phyloP scores from a whole-genome alignment of 75 land plant genomes.

The Chamaecyparis obtusa region DNA sequence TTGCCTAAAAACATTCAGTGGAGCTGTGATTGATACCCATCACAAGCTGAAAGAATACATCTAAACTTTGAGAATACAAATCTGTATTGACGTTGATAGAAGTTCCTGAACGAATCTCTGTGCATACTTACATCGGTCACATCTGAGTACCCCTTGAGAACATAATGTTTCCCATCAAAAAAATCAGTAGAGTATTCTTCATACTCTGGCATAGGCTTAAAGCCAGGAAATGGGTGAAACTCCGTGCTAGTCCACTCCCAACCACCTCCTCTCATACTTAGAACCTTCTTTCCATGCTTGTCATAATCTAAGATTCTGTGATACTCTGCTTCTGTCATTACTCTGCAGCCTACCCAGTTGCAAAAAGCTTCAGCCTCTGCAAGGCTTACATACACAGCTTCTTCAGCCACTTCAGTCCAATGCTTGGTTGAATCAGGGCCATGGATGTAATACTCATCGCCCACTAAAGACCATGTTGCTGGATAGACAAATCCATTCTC shows the following conservation, averaged over 20 bases:
- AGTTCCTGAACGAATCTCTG: slow-evolving; percentile 33
- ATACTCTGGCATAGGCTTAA: slow-evolving; percentile 30
- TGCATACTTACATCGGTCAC: slow-evolving; percentile 25
- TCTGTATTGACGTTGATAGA: slow-evolving; percentile 45
- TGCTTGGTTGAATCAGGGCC: slow-evolving; percentile 2
- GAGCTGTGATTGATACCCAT: too few relatives aligned
- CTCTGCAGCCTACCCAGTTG: slow-evolving; percentile 27
- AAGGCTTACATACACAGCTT: slow-evolving; percentile 42
- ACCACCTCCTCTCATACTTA: slow-evolving; percentile 21
- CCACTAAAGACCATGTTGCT: slow-evolving; percentile 35
- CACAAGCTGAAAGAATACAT: slow-evolving; percentile 15
- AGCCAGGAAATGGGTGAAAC: slow-evolving; percentile 38
- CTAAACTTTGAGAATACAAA: slow-evolving; percentile 43
- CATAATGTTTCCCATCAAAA: slow-evolving; percentile 45
- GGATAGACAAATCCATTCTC: slow-evolving; percentile 18
- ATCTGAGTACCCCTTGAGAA: slow-evolving; percentile 42
- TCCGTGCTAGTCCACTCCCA: slow-evolving; percentile 43
- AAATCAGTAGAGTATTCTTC: slow-evolving; percentile 41
- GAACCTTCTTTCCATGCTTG: slow-evolving; percentile 12
- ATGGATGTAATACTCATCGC: slow-evolving; percentile 25
- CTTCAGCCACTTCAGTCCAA: slow-evolving; percentile 25
- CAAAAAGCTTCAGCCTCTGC: slow-evolving; percentile 45
- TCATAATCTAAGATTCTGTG: slow-evolving; percentile 16
- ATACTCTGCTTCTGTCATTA: slow-evolving; percentile 44
- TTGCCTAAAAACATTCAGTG: not conserved